Evolutionary conservation across 2,329 filamentous ascomycete species (phyloP).

Genomic region (Alternaria triticimaculans): DNA sequence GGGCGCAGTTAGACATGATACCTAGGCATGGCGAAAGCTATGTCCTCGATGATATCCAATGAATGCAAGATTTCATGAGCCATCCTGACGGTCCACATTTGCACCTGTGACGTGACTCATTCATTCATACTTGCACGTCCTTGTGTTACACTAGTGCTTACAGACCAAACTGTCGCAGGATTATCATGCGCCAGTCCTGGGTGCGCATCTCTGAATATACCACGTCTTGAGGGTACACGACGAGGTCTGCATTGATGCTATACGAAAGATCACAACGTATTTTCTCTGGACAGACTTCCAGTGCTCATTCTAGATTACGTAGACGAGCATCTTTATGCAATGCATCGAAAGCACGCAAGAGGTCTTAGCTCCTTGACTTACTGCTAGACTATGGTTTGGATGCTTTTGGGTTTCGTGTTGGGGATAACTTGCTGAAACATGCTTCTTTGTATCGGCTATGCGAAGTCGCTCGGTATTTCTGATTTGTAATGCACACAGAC

Average conservation of each 20-base stretch:
- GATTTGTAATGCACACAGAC: background rate
- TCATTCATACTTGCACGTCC: background rate
- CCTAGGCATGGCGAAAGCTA: conserved; percentile 27
- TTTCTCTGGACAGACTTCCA: background rate
- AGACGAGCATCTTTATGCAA: background rate
- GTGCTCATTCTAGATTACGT: background rate
- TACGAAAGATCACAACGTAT: background rate
- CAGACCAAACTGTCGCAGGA: background rate
- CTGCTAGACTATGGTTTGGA: background rate
- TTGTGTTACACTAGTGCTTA: background rate
- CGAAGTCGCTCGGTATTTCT: background rate
- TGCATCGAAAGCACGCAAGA: background rate
- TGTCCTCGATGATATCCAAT: conserved; percentile 34
- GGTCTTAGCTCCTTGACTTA: background rate
- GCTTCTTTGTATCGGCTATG: background rate
- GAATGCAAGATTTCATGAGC: conserved; percentile 34
- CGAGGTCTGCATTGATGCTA: background rate
- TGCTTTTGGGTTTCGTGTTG: background rate
- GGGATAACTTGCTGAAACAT: background rate
- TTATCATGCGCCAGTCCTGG: background rate
- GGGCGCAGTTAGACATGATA: conserved; percentile 32
- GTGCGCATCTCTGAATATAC: background rate
- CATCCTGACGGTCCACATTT: conserved; percentile 14
- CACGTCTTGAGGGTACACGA: background rate
- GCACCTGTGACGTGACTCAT: conserved; percentile 12